Base-by-base conservation (phyloP, 2,329 filamentous ascomycete genomes). In the Penicillium polonicum region DNA sequence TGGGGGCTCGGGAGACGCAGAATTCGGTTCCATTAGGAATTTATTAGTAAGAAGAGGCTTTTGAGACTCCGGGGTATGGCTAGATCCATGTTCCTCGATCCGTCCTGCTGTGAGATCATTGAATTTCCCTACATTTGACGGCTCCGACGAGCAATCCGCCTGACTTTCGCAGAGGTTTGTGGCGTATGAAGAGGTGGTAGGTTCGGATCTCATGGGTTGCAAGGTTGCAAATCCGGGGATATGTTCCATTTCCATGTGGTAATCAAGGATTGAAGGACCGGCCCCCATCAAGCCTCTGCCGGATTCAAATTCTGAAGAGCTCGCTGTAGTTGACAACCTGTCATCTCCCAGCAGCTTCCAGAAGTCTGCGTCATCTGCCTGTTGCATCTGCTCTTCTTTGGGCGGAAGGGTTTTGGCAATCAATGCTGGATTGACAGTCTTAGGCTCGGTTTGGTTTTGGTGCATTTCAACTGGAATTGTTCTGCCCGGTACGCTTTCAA, bases 41-140 rank as follows among this genome's bases (percentile, higher is more conserved):
- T 56, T 25, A 15, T 52, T 46, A 4, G 49, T 48, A 4, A 66
- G 50, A 17, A 66, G 52, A 6, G 60, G 62, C 36, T 45, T 62
- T 48, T 65, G 62, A 15, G 64, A 65, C 25, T 66, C 64, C 2
- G 65, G 62, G 12, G 62, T 64, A 19, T 59, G 39, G 10, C 52
- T 50, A 7, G 25, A 44, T n/a, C 38, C 27, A 35, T 13, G 38
- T 19, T 3, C 39, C 29, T 48, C 27, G 4, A 25, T 23, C 17
- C 23, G 17, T 5, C 21, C 38, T 42, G 52, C 25, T 9, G 43
- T 23, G 29, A 19, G 27, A 19, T 12, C 15, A 23, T 50, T 23
- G 8, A 6, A 23, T 10, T 31, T 38, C 33, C 10, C 38, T 27
- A 15, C 46, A 10, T 31, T 36, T 19, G 52, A 57, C 42, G n/a